phyloP scores from a whole-genome alignment of 2,329 filamentous ascomycete genomes.

The Verticillium nonalfalfae region DNA sequence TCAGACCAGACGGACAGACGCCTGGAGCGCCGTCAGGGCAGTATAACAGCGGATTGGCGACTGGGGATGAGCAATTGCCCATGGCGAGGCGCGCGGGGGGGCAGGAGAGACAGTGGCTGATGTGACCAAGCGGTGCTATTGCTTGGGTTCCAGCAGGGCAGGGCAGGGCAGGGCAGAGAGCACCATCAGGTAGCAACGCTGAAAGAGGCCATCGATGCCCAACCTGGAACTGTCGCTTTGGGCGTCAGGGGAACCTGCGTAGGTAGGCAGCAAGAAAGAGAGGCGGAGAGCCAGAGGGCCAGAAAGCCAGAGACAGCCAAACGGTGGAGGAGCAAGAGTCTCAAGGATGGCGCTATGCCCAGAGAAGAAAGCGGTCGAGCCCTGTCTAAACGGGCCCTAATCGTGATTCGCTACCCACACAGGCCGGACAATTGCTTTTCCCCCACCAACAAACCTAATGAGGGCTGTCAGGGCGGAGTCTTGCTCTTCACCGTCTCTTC shows the following conservation, averaged over 20 bases:
- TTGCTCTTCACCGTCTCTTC: slow-evolving; percentile 2
- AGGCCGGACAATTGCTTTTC: neutral
- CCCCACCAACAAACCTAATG: neutral
- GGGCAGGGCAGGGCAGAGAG: neutral
- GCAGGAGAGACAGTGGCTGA: neutral
- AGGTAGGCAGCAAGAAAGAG: neutral
- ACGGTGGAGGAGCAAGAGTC: neutral
- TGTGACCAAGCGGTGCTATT: neutral
- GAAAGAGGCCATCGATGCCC: slow-evolving; percentile 12
- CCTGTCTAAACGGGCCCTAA: neutral
- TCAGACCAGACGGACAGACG: neutral
- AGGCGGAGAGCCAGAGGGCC: no score
- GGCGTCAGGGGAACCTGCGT: neutral
- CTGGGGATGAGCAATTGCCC: no score
- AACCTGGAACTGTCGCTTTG: slow-evolving; percentile 5
- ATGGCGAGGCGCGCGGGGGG: neutral
- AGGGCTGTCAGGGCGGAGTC: neutral
- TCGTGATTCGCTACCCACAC: neutral
- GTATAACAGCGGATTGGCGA: neutral
- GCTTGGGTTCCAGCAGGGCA: neutral
- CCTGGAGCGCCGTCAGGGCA: neutral
- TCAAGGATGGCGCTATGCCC: neutral
- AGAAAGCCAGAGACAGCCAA: neutral
- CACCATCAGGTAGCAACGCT: neutral
- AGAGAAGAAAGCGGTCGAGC: neutral